Conservation (phyloP, 2,329 filamentous ascomycete species). For the Trematosphaeria pertusa region DNA sequence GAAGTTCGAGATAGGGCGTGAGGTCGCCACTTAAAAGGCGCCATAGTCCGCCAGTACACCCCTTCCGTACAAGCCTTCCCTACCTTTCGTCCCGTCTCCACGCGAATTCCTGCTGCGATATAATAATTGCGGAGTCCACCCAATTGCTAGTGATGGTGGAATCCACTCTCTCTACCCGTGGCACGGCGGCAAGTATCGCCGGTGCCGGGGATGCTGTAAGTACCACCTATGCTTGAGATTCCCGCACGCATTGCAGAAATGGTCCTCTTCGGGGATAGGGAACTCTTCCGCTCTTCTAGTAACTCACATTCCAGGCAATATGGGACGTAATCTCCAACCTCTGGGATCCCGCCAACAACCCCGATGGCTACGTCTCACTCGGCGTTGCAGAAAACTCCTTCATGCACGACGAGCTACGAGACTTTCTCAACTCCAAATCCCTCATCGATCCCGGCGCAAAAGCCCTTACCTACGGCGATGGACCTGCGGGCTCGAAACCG, state of each 20-base stretch:
- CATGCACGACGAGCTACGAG: conserved; percentile 56
- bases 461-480: conserved; percentile 53
- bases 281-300: neutral
- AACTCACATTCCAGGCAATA: conserved; percentile 2
- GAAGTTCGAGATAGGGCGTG: no score
- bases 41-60: no score
- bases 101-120: neutral
- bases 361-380: conserved; percentile 57
- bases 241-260: neutral
- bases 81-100: neutral
- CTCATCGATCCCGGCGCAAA: conserved; percentile 19
- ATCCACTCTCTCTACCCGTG: neutral
- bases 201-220: neutral
- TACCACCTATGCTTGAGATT: neutral
- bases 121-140: no score
- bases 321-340: conserved; percentile 53
- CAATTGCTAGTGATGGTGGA: no score
- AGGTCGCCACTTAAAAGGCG: no score
- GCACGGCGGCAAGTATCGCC: neutral
- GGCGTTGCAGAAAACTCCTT: conserved; percentile 62
- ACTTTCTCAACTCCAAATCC: conserved; percentile 52
- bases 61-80: no score
- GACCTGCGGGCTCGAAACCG: conserved; percentile 46
- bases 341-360: conserved; percentile 52
- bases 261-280: neutral